phyloP scores from a whole-genome alignment of 495 filamentous ascomycete species.

The Penicillium nucicola region DNA sequence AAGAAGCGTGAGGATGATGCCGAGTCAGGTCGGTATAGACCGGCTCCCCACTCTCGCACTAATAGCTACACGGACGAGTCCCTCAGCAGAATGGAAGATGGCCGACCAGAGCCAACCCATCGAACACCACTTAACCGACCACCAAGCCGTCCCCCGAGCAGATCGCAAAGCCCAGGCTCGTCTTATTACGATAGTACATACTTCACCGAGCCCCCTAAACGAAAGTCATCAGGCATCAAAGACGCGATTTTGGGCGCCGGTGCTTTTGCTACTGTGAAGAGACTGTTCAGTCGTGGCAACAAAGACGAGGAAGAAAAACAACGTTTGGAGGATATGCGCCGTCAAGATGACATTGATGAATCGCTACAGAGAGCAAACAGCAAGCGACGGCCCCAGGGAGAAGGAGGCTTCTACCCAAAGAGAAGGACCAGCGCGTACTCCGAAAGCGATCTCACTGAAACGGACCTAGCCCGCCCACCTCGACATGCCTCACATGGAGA shows the following conservation, averaged over 20 bases:
- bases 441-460: slow-evolving; percentile 44
- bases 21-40: slow-evolving; percentile 49
- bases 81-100: slow-evolving; percentile 42
- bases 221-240: slow-evolving; percentile 43
- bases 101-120: slow-evolving; percentile 37
- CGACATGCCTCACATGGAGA: slow-evolving; percentile 30
- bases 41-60: slow-evolving; percentile 40
- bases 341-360: slow-evolving; percentile 58
- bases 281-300: slow-evolving; percentile 59
- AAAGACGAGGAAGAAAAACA: slow-evolving; percentile 59
- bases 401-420: slow-evolving; percentile 57
- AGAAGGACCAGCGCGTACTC: slow-evolving; percentile 45
- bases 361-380: slow-evolving; percentile 52
- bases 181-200: slow-evolving; percentile 46
- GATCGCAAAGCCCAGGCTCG: slow-evolving; percentile 41
- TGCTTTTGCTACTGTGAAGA: slow-evolving; percentile 59
- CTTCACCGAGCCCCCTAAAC: slow-evolving; percentile 32
- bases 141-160: slow-evolving; percentile 36
- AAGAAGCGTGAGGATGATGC: slow-evolving; percentile 53
- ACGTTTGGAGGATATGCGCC: slow-evolving; percentile 58
- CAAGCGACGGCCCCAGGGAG: slow-evolving; percentile 49
- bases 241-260: slow-evolving; percentile 70
- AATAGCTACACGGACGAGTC: slow-evolving; percentile 44
- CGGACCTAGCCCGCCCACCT: slow-evolving; percentile 37
- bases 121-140: slow-evolving; percentile 42